Base-by-base conservation (phyloP, 225 moss, liverwort and hornwort genomes). In the Pseudisothecium myosuroides region DNA sequence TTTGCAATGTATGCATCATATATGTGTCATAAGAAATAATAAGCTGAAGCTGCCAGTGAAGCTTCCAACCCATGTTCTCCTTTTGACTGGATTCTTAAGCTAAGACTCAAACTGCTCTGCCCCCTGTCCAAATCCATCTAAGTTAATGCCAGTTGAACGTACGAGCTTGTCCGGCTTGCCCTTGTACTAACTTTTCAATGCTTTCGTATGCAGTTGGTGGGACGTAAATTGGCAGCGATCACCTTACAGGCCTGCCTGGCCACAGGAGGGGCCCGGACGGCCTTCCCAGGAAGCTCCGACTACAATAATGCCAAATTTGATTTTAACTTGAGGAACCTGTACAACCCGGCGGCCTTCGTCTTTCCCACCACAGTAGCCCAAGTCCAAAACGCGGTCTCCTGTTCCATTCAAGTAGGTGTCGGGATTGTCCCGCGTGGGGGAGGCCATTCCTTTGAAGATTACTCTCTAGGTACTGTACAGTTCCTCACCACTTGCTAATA, bases 381-480 rank as follows among this genome's bases (percentile, higher is more conserved):
- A n/a, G 96, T 98, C 58, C 95, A 96, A 80, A 95, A 94, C 69
- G 92, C 95, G 7, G 68, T 97, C 21, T 88, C 81, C 22, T 97
- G 97, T 17, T 89, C 97, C 61, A 94, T 92, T 77, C 91, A 95
- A 86, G 64, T 92, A 7, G 91, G 92, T 2, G 93, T 97, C 45
- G 94, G 95, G 41, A 92, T 97, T 63, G 93, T 95, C 76, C 96
- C 97, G 10, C 94, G 96, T 23, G 90, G 96, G 36, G 97, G 97
- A 55, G 97, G 96, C 3, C 97, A 97, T 87, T 97, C 96, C 14
- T 96, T 87, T 21, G 97, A 96, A 89, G 96, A 94, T 72, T 96
- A 95, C 80, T 96, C 96, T 55, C 89, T 96, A 17, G 96, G 96
- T 95, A 76, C 81, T n/a, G n/a, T n/a, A 45, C 45, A 24, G 47